Evolutionary conservation across 2,329 filamentous ascomycete genomes (phyloP).

Genomic region (Neoascochyta sp.): DNA sequence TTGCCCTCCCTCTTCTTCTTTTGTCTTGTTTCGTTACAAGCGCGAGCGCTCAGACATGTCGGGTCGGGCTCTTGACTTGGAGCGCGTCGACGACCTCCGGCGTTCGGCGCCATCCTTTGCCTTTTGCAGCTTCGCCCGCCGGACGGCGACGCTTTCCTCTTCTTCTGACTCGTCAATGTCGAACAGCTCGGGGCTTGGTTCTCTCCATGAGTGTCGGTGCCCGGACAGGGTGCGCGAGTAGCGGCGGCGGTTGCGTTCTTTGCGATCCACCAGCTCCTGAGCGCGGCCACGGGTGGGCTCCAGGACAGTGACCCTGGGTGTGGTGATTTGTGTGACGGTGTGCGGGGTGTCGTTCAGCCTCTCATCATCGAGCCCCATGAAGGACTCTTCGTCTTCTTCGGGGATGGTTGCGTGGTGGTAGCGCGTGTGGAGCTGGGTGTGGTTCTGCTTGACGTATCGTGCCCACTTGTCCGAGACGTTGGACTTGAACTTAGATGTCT

Average conservation of each 20-base stretch:
- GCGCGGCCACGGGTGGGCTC: constrained; percentile 38
- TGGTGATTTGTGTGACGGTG: constrained; percentile 25
- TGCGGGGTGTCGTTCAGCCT: constrained; percentile 32
- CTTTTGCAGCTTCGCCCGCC: constrained; percentile 29
- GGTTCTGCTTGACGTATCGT: constrained; percentile 38
- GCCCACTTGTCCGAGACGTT: constrained; percentile 41
- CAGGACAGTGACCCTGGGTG: constrained; percentile 25
- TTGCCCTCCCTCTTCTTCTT: background rate
- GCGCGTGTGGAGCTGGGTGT: constrained; percentile 28
- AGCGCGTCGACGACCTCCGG: constrained; percentile 32
- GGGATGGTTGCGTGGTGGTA: constrained; percentile 28
- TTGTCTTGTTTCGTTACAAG: no score
- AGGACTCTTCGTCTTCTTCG: constrained; percentile 36
- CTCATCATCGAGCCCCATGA: constrained; percentile 37
- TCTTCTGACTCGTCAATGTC: constrained; percentile 43
- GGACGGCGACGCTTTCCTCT: constrained; percentile 24
- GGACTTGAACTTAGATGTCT: constrained; percentile 38
- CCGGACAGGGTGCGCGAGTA: constrained; percentile 38
- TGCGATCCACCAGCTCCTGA: constrained; percentile 34
- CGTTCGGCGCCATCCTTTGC: constrained; percentile 35
- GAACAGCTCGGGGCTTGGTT: constrained; percentile 42
- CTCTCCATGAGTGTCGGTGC: constrained; percentile 41
- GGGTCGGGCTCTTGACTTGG: constrained; percentile 24
- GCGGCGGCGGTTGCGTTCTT: constrained; percentile 28
- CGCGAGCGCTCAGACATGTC: constrained; percentile 30